Evolutionary conservation across 2,329 filamentous ascomycete species (phyloP), one percentile per base, ranked within the genome.

Genomic region (Daldinia eschscholtzii): DNA sequence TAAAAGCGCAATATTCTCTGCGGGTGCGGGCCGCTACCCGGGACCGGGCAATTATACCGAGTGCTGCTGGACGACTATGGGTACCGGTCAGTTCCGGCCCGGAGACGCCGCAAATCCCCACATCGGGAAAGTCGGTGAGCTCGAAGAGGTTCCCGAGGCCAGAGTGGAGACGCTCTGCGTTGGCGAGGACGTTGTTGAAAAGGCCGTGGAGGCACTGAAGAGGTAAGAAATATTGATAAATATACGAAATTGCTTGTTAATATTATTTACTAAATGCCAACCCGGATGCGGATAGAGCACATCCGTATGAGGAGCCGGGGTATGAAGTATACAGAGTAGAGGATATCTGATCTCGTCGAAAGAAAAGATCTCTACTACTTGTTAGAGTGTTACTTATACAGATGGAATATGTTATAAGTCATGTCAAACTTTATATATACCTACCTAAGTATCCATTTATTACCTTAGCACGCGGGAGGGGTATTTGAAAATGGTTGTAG

Each of bases 31-130:
- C 28, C 79, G 82, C 15, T 86, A 84, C 59, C 83, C 85, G 1
- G 80, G 80, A 0, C 73, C 81, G 0, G 84, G 84, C 12, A 83
- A 82, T 71, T 89, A 89, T 73, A 86, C 84, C 30, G 85, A 89
- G 71, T 85, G 81, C 75, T 84, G 83, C 76, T 89, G 82, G 81
- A 80, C 81, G 1, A 77, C 80, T 0, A 72, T 79, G 6, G 91
- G 90, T 6, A 87, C 81, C 0, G 89, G 89, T 0, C 90, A 92
- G 74, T 93, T 92, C 77, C 85, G 87, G 0, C 90, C 90, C 0
- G 88, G 87, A 0, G 82, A 84, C 61, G 77, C 81, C 0, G 89
- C 90, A 0, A 90, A 89, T 50, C 90, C 91, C 1, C 80, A 88
- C 74, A 88, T 92, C 65, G 91, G 91, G 0, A 80, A 80, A 10